Conservation (phyloP, 148 eudicot genomes). For the Amaranthus hypochondriacus region DNA sequence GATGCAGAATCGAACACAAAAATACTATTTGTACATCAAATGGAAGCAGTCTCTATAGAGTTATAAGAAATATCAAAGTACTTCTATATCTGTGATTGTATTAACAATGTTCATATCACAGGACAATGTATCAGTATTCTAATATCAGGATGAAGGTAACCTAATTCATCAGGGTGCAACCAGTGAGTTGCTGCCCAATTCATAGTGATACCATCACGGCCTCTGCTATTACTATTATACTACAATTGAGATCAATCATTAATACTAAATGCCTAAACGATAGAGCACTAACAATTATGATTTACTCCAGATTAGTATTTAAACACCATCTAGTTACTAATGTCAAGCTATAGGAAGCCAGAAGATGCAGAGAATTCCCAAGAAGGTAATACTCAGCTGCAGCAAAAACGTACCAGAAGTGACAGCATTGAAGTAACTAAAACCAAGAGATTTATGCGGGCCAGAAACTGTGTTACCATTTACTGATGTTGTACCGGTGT, state of each 20-base stretch:
- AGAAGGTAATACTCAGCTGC: not conserved
- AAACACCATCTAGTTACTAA: not conserved
- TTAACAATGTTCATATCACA: no score
- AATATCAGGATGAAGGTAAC: not conserved
- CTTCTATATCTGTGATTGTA: no score
- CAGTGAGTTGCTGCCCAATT: not conserved
- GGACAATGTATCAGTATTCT: no score
- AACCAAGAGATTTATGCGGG: not conserved
- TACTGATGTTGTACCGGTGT: not conserved
- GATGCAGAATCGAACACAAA: no score
- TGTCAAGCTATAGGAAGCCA: not conserved
- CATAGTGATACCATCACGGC: not conserved
- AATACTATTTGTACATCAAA: no score
- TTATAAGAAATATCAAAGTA: no score
- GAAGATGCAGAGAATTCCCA: not conserved
- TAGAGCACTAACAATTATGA: not conserved
- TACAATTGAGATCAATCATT: not conserved
- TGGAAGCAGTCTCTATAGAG: no score
- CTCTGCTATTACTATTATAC: not conserved
- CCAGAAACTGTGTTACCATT: not conserved
- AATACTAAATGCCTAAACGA: not conserved
- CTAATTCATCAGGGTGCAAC: not conserved
- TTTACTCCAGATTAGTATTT: not conserved
- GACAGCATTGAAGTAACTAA: not conserved
- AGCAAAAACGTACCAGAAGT: not conserved